Evolutionary conservation across 352 stramenopile genomes (phyloP), one percentile per base, ranked within the genome.

Genomic region (Globisporangium cederbergense): DNA sequence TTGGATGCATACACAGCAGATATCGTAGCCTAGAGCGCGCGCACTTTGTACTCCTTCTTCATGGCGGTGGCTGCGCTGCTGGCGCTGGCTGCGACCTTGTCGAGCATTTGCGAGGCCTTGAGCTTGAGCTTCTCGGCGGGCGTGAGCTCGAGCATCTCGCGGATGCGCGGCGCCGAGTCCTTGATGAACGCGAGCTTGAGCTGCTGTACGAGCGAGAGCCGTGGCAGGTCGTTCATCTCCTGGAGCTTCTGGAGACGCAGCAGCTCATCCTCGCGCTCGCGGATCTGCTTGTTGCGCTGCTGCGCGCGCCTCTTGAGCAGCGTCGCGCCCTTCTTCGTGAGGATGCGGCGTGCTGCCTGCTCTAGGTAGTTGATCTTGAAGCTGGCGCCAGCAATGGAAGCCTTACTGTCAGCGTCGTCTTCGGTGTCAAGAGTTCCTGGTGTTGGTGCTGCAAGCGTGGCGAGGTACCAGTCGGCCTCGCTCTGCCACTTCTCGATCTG

Each of bases 21-120:
- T 51, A 30, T n/a, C 11, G 47, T 28, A 18, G n/a, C 16, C 30
- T 65, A 91, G 18, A 91, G 67, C 36, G 77, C 74, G 54, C 81
- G 83, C 51, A 91, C 80, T 32, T 69, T 65, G 74, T 88, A 88
- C 60, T 90, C 81, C 59, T 90, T 86, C 73, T 90, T 89, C 52
- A 74, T 77, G 28, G 77, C 76, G 5, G 60, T 55, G 1, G 73
- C 74, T 11, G 65, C 78, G 28, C 64, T 69, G 22, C 46, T 61
- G 13, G 80, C 81, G 10, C 71, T 69, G 3, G 69, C 67, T 10
- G 77, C 74, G 13, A 82, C 77, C 25, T 69, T 73, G 52, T 72
- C 72, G 32, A 88, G 45, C 18, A 88, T 36, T 38, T 86, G 72
- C n/a, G 67, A 69, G 14, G 79, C 74, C 28, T 75, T 77, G 2